phyloP scores from a whole-genome alignment of 805 yeast species.

The Gaillardinia entomophila region DNA sequence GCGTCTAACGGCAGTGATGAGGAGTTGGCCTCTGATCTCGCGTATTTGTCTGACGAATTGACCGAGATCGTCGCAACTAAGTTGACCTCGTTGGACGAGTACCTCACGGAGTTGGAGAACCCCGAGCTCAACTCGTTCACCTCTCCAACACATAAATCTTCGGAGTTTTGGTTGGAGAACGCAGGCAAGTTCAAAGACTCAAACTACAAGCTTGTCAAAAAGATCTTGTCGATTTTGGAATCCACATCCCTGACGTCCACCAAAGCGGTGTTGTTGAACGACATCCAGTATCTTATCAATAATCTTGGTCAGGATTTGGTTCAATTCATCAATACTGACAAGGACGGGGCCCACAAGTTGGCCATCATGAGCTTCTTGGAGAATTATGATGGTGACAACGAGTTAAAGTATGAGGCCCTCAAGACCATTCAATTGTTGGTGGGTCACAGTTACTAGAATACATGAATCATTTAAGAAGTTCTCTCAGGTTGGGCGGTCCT shows the following conservation, averaged over 20 bases:
- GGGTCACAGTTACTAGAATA: constrained; percentile 63
- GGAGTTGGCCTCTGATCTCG: constrained; percentile 74
- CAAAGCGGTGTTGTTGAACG: constrained; percentile 37
- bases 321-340: constrained; percentile 31
- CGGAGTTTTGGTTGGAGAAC: constrained; percentile 88
- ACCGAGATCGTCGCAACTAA: constrained; percentile 62
- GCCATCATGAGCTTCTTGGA: constrained; percentile 79
- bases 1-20: constrained; percentile 64
- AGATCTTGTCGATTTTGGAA: constrained; percentile 49
- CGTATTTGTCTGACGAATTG: constrained; percentile 50
- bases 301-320: constrained; percentile 35
- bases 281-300: constrained; percentile 36
- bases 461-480: not conserved
- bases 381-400: constrained; percentile 64
- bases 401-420: constrained; percentile 90
- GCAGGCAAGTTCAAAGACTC: constrained; percentile 67
- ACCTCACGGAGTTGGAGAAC: constrained; percentile 75
- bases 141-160: constrained; percentile 86
- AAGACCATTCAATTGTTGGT: constrained; percentile 93
- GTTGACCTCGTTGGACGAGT: constrained; percentile 90
- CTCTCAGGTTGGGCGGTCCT: not conserved
- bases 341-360: constrained; percentile 57
- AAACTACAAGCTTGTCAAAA: constrained; percentile 66
- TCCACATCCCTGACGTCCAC: constrained; percentile 13
- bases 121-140: constrained; percentile 68